Percentiles rank a stretch among this genome's conserved stretches.
Conservation (phyloP, 2,329 filamentous ascomycete species). For the Alternaria consortialis region DNA sequence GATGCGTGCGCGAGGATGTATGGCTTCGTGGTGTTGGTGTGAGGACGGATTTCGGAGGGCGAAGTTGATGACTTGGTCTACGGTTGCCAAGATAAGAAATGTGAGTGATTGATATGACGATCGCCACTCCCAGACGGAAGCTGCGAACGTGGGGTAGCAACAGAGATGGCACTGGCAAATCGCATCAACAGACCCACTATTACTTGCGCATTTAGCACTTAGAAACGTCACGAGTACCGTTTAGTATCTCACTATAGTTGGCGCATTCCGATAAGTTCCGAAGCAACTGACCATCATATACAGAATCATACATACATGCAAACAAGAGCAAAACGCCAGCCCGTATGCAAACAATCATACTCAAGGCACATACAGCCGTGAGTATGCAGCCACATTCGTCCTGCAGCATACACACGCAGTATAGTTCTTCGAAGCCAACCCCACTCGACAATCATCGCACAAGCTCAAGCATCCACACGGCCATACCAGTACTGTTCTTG, state of each 20-base stretch:
- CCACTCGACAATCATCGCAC: slow-evolving; percentile 94
- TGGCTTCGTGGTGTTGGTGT: slow-evolving; percentile 25
- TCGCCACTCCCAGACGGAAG: slow-evolving; percentile 17
- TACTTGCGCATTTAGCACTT: slow-evolving; percentile 1
- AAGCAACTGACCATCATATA: background rate
- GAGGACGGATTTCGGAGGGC: slow-evolving; percentile 7
- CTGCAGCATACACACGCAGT: slow-evolving; percentile 95
- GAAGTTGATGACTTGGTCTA: slow-evolving; percentile 22
- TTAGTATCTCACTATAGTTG: slow-evolving; percentile 5
- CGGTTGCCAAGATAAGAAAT: slow-evolving; percentile 20
- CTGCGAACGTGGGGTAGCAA: slow-evolving; percentile 23
- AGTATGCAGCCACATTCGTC: slow-evolving; percentile 87
- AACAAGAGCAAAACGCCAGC: slow-evolving; percentile 2
- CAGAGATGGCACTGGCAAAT: slow-evolving; percentile 6
- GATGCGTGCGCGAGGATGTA: slow-evolving; percentile 30
- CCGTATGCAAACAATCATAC: background rate
- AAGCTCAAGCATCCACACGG: slow-evolving; percentile 93
- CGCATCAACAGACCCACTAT: slow-evolving; percentile 8
- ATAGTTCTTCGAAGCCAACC: slow-evolving; percentile 95
- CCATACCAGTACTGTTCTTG: slow-evolving; percentile 92
- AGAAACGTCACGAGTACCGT: slow-evolving; percentile 3
- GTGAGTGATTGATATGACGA: slow-evolving; percentile 22
- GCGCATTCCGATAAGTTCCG: slow-evolving; percentile 13
- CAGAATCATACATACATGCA: slow-evolving; percentile 1
- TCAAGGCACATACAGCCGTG: slow-evolving; percentile 86